Percentiles rank a stretch among this genome's conserved stretches.
Conservation (phyloP, 345 rosid species). For the Eucalyptus cladocalyx region DNA sequence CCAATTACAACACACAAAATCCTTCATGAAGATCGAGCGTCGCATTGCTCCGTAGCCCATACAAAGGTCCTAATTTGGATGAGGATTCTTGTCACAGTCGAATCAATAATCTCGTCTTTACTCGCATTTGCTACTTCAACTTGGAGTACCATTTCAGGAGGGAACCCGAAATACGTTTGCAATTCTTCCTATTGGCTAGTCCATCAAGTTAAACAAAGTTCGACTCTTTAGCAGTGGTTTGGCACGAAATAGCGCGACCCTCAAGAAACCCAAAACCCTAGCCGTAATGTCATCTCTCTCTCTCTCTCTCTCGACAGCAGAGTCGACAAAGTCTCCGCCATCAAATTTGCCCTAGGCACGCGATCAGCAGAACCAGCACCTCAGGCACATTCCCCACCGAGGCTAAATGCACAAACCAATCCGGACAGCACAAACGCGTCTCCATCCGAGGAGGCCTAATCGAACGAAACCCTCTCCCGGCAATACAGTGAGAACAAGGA, state of each 20-base stretch:
- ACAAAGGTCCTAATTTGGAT: background rate
- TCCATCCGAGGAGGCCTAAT: background rate
- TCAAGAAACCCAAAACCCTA: background rate
- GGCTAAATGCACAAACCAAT: background rate
- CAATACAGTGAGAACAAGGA: background rate
- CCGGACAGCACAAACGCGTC: background rate
- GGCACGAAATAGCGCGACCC: background rate
- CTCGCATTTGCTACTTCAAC: background rate
- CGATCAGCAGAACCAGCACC: background rate
- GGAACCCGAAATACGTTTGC: rapidly evolving
- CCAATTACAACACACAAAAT: background rate
- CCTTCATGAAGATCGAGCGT: rapidly evolving
- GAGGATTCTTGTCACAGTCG: background rate
- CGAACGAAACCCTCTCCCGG: background rate
- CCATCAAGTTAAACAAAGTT: background rate
- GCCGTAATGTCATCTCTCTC: background rate
- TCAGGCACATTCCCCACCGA: background rate
- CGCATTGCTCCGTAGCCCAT: background rate
- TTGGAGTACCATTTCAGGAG: background rate
- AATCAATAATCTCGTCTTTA: background rate
- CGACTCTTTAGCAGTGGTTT: background rate
- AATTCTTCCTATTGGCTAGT: background rate
- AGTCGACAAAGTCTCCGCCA: background rate
- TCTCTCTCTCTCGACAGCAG: background rate
- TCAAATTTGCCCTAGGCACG: background rate